These are phyloP conservation scores for Salix arbutifolia DNA, from an alignment of 345 rosid genomes.

Conservation along the genomic window DNA sequence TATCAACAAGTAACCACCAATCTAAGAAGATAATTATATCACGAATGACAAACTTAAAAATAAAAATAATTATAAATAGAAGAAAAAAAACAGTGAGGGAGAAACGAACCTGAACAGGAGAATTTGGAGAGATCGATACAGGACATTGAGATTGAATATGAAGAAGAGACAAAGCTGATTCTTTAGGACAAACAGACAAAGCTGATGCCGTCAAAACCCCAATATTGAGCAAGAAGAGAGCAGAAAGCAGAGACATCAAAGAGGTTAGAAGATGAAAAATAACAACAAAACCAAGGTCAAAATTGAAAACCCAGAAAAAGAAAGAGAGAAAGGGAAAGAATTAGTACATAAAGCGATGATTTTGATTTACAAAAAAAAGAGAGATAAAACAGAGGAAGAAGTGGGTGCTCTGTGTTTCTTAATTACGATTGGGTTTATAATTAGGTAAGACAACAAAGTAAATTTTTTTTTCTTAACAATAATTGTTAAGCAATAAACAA, in stretches of 20 bases:
- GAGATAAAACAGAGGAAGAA: background rate
- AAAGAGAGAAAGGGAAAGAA: background rate
- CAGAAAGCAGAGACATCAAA: constrained; percentile 23
- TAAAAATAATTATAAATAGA: background rate
- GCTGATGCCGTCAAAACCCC: constrained; percentile 31
- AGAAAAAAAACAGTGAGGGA: background rate
- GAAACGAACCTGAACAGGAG: constrained; percentile 53
- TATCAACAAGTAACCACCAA: background rate
- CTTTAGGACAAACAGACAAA: constrained; percentile 39
- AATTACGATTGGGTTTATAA: background rate
- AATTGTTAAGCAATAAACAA: background rate
- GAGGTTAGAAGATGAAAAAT: background rate
- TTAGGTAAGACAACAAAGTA: background rate
- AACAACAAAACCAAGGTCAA: constrained; percentile 2
- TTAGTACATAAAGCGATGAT: background rate
- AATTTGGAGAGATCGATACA: constrained; percentile 47
- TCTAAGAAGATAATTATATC: background rate
- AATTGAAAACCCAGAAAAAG: constrained; percentile 10
- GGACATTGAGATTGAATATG: constrained; percentile 53
- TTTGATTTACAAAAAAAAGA: background rate
- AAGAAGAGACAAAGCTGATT: constrained; percentile 38
- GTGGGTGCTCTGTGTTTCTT: background rate
- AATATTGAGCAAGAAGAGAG: constrained; percentile 28
- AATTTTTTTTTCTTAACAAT: background rate
- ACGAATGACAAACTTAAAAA: background rate